Base-by-base conservation (phyloP, 2,329 filamentous ascomycete genomes). In the Penicillium italicum region DNA sequence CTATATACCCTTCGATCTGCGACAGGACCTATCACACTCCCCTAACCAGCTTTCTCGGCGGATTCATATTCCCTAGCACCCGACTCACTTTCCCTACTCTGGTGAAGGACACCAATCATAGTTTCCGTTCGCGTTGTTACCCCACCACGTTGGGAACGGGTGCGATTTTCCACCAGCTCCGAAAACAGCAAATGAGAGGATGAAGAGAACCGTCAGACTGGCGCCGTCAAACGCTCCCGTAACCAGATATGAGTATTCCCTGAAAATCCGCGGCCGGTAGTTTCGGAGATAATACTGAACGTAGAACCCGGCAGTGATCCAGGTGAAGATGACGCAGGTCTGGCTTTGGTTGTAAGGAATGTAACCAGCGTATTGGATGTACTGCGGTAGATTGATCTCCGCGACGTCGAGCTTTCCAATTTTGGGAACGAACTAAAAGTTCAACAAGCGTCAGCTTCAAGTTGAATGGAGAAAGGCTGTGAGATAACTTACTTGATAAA, bases 121-220 rank as follows among this genome's bases (percentile, higher is more conserved):
- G 61, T 78, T 73, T 1, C 79, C 80, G 24, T 77, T 65, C 0
- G 59, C 68, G 30, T 81, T 81, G 49, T 83, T 83, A 0, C 81
- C 81, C 80, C 80, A 83, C 81, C 81, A 83, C 2, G 62, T 66
- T 0, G 80, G 80, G 62, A 83, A 82, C 0, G 77, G 73, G 10
- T 70, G 64, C 0, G 76, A 65, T 1, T 60, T 55, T 0, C 78
- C 78, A 30, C 79, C 78, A 3, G 79, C 80, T 0, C 81, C 81
- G 51, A 83, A 82, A 0, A 83, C 81, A 1, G 81, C 80, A 67
- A 83, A 83, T 0, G 80, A 82, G 12, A 83, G 68, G 38, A 83
- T 77, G 50, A 83, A 83, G 2, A 83, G 69, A 0, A 75, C 77
- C 1, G 72, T 68, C 4, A 82, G 71, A 55, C 73, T 76, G 8